phyloP scores from a whole-genome alignment of 495 filamentous ascomycete species.

The Aspergillus baeticus region DNA sequence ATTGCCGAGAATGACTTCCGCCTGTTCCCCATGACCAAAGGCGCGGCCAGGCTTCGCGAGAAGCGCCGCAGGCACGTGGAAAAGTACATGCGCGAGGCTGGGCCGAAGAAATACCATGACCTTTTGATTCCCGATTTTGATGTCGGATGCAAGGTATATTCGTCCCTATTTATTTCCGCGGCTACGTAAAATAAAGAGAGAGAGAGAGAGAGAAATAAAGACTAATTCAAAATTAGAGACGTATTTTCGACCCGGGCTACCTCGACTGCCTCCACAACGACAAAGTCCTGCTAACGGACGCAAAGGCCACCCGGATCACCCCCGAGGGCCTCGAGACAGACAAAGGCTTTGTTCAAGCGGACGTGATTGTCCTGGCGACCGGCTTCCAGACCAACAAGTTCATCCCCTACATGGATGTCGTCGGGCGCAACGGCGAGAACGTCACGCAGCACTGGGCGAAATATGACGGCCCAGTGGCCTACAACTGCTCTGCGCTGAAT shows the following conservation, averaged over 20 bases:
- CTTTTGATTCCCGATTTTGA: slow-evolving; percentile 54
- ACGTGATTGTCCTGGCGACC: slow-evolving; percentile 51
- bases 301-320: slow-evolving; percentile 15
- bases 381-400: slow-evolving; percentile 46
- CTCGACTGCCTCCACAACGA: slow-evolving; percentile 40
- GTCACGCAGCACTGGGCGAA: slow-evolving; percentile 43
- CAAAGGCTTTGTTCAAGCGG: slow-evolving; percentile 38
- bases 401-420: slow-evolving; percentile 35
- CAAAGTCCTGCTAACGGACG: slow-evolving; percentile 42
- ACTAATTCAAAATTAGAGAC: slow-evolving; percentile 19
- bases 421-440: slow-evolving; percentile 37
- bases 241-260: slow-evolving; percentile 50
- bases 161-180: neutral
- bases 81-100: slow-evolving; percentile 39
- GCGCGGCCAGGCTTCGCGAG: slow-evolving; percentile 28
- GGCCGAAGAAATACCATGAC: slow-evolving; percentile 54
- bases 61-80: slow-evolving; percentile 30
- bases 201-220: too few species aligned
- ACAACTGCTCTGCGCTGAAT: slow-evolving; percentile 52
- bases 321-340: slow-evolving; percentile 24
- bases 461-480: slow-evolving; percentile 49
- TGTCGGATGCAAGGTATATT: slow-evolving; percentile 49
- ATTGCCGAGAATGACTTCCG: slow-evolving; percentile 30
- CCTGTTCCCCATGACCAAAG: slow-evolving; percentile 32
- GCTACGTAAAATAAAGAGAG: neutral